phyloP scores from a whole-genome alignment of 768 basidiomycete genomes.

The Serpula lacrymans region DNA sequence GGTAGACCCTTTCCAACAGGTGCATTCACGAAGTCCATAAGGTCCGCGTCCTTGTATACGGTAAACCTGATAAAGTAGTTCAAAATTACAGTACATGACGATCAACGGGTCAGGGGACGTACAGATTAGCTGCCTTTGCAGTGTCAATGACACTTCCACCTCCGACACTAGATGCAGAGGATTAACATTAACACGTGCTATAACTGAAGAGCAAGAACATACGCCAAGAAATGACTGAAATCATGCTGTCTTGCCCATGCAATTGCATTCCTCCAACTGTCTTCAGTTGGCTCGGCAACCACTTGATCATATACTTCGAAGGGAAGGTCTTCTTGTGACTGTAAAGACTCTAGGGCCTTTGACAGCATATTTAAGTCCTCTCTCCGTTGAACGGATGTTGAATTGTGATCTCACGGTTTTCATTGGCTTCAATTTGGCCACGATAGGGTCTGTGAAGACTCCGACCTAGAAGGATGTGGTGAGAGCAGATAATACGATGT shows the following conservation, averaged over 20 bases:
- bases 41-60: conserved; percentile 87
- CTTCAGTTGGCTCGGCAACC: conserved; percentile 89
- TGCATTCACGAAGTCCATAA: conserved; percentile 97
- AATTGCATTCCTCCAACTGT: conserved; percentile 85
- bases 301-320: conserved; percentile 83
- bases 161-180: conserved; percentile 56
- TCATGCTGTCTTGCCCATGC: conserved; percentile 82
- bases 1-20: conserved; percentile 92
- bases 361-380: conserved; percentile 1
- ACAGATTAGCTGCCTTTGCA: conserved; percentile 93
- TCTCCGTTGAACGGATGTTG: background rate
- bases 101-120: conserved; percentile 15
- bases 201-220: conserved; percentile 29
- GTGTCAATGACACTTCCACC: conserved; percentile 97
- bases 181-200: background rate
- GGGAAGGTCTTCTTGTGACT: conserved; percentile 68
- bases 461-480: conserved; percentile 60
- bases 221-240: conserved; percentile 94
- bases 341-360: conserved; percentile 77
- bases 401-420: conserved; percentile 54
- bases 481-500: conserved; percentile 5
- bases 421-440: conserved; percentile 81
- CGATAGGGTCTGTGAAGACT: conserved; percentile 88
- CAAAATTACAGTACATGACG: conserved; percentile 1
- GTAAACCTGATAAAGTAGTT: conserved; percentile 56